phyloP scores from a whole-genome alignment of 2,329 filamentous ascomycete species.

The Trichophyton benhamiae region DNA sequence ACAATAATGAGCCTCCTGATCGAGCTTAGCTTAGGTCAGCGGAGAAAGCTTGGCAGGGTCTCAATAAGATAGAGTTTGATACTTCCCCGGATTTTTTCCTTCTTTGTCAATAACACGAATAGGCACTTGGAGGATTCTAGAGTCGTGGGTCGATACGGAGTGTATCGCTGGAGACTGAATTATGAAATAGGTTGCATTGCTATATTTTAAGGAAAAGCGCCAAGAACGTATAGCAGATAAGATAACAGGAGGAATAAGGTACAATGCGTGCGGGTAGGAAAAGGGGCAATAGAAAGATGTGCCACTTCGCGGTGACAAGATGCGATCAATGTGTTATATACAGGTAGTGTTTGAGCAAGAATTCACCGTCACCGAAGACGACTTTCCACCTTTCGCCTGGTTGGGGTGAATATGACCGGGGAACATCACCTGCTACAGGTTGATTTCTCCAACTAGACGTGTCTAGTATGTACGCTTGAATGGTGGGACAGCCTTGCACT shows the following conservation, averaged over 20 bases:
- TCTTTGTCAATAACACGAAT: too few relatives aligned
- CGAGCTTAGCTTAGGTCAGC: background rate
- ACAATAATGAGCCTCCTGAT: background rate
- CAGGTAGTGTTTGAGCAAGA: background rate
- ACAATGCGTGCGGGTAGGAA: background rate
- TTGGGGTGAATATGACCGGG: background rate
- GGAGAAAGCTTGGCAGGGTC: background rate
- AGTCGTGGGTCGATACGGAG: too few relatives aligned
- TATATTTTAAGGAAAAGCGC: constrained; percentile 2
- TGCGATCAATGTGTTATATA: constrained; percentile 5
- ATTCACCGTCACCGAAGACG: background rate
- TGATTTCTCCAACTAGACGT: background rate
- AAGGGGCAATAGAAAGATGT: background rate
- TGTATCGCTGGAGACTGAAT: background rate
- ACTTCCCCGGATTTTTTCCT: background rate
- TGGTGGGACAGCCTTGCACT: constrained; percentile 91
- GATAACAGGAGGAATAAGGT: constrained; percentile 1
- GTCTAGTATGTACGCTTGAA: constrained; percentile 60
- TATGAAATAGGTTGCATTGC: constrained; percentile 4
- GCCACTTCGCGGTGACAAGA: constrained; percentile 1
- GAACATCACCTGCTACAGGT: background rate
- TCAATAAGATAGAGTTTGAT: background rate
- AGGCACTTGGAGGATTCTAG: too few relatives aligned
- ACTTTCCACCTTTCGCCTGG: background rate
- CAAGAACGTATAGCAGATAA: constrained; percentile 4